A percentile compares a stretch with the other conserved stretches of the same genome.
These are phyloP conservation scores for Macadamia integrifolia DNA, from an alignment of 164 flowering plant species.

Conservation along the genomic window DNA sequence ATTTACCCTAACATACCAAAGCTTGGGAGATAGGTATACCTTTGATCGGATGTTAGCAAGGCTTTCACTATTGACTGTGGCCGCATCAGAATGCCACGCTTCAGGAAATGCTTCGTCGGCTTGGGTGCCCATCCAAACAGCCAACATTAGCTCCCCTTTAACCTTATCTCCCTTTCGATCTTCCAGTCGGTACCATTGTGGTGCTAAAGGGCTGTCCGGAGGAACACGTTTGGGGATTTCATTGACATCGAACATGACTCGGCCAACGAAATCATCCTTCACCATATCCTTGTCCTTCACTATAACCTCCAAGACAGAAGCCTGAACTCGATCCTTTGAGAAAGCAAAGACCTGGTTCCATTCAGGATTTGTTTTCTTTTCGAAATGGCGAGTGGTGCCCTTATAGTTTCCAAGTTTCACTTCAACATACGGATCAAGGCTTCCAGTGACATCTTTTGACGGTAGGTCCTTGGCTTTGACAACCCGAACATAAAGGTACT, in stretches of 20 bases:
- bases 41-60: constrained; percentile 57
- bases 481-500: constrained; percentile 70
- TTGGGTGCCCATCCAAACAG: constrained; percentile 89
- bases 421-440: constrained; percentile 81
- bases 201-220: constrained; percentile 81
- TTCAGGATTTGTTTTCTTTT: constrained; percentile 66
- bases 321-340: constrained; percentile 76
- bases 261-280: constrained; percentile 62
- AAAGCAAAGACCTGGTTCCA: constrained; percentile 91
- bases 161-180: constrained; percentile 47
- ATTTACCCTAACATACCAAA: constrained; percentile 79
- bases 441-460: constrained; percentile 54
- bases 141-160: constrained; percentile 74
- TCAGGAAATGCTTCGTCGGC: constrained; percentile 85
- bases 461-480: constrained; percentile 75
- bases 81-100: constrained; percentile 86
- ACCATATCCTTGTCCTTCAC: constrained; percentile 77
- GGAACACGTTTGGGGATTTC: constrained; percentile 75
- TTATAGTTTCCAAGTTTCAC: constrained; percentile 78
- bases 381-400: constrained; percentile 65
- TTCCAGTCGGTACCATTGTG: constrained; percentile 75
- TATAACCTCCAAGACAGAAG: constrained; percentile 59
- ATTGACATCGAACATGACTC: constrained; percentile 49
- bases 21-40: constrained; percentile 77
- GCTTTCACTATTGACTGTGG: constrained; percentile 44